phyloP scores from a whole-genome alignment of 169 alveolate species.

The Eimeria brunetti region DNA sequence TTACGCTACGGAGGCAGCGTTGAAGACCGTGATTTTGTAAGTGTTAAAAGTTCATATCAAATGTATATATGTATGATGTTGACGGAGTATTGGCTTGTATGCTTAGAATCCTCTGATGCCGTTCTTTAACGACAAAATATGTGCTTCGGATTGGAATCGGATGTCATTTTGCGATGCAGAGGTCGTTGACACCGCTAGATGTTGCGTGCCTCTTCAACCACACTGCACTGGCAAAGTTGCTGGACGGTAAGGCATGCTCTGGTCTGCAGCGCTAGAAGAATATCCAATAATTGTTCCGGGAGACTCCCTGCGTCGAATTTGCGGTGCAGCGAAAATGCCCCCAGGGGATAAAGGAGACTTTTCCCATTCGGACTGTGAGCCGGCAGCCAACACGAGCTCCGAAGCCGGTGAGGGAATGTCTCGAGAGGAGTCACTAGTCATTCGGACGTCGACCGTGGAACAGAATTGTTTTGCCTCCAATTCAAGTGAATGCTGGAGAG shows the following conservation, averaged over 20 bases:
- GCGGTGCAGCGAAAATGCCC: constrained; percentile 49
- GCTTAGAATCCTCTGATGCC: background rate
- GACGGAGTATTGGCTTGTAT: background rate
- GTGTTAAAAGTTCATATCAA: background rate
- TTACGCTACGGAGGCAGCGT: constrained; percentile 58
- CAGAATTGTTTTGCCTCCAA: background rate
- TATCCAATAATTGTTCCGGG: background rate
- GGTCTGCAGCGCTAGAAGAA: background rate
- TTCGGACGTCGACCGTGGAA: background rate
- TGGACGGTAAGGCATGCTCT: constrained; percentile 35
- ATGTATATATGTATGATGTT: background rate
- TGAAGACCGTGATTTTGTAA: constrained; percentile 66
- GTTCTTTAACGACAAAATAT: background rate
- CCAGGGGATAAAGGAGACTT: background rate
- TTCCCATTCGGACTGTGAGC: background rate
- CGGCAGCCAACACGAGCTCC: background rate
- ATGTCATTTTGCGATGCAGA: constrained; percentile 48
- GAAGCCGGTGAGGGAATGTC: background rate
- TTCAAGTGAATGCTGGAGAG: background rate
- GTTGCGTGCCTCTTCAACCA: constrained; percentile 61
- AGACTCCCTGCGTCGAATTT: constrained; percentile 8
- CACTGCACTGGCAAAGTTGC: constrained; percentile 51
- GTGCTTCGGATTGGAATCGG: background rate
- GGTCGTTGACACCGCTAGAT: constrained; percentile 66
- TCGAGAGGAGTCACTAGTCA: background rate